Evolutionary conservation across 2,329 filamentous ascomycete genomes (phyloP).

Genomic region (Arthrinium puccinioides): DNA sequence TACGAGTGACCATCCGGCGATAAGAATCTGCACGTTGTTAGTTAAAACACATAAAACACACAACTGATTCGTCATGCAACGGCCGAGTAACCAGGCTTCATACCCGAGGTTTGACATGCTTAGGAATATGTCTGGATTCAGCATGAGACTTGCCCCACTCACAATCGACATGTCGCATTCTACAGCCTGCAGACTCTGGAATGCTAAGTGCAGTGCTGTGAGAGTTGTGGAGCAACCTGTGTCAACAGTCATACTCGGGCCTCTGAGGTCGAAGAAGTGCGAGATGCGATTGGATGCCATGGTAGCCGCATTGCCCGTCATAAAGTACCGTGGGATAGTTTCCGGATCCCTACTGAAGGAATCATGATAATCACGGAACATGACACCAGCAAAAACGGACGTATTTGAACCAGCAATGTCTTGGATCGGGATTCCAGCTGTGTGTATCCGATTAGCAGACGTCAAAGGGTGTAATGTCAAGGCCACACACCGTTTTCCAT

Average conservation of each 20-base stretch:
- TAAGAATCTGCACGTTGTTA: background rate
- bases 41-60: too few relatives aligned
- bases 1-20: constrained; percentile 6
- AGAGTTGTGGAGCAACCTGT: constrained; percentile 27
- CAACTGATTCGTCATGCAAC: too few relatives aligned
- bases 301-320: constrained; percentile 20
- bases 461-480: background rate
- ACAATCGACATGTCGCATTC: constrained; percentile 17
- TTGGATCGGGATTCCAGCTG: background rate
- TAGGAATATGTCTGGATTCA: constrained; percentile 21
- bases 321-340: constrained; percentile 8
- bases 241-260: constrained; percentile 23
- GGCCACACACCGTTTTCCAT: constrained; percentile 1
- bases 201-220: constrained; percentile 16
- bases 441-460: background rate
- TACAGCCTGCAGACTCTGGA: background rate
- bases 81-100: too few relatives aligned
- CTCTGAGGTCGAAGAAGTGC: constrained; percentile 23
- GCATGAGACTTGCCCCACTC: constrained; percentile 15
- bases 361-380: background rate
- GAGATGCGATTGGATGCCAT: constrained; percentile 16
- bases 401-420: background rate
- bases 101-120: constrained; percentile 38
- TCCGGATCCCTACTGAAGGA: background rate
- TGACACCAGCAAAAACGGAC: constrained; percentile 20